These are phyloP conservation scores for Alternaria viburni DNA, from an alignment of 2,329 filamentous ascomycete genomes.

Conservation along the genomic window DNA sequence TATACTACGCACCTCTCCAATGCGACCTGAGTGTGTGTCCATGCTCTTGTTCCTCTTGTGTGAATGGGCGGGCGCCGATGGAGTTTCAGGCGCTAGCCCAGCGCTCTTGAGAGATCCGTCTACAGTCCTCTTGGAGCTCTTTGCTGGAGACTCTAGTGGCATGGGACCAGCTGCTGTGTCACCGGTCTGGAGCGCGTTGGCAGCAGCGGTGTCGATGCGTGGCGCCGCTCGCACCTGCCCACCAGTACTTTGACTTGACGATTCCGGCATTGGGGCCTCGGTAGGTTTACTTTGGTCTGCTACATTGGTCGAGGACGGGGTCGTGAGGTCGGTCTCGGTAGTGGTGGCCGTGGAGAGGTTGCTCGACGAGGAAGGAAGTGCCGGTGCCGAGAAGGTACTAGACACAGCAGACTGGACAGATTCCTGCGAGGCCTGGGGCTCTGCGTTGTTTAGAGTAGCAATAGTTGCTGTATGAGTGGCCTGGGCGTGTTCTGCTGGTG, in stretches of 20 bases:
- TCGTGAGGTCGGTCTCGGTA: conserved; percentile 17
- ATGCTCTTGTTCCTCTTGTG: conserved; percentile 77
- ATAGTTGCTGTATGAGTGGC: conserved; percentile 16
- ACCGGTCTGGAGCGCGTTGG: conserved; percentile 35
- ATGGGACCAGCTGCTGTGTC: conserved; percentile 49
- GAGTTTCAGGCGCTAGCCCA: conserved; percentile 18
- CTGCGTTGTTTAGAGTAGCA: conserved; percentile 14
- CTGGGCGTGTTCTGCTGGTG: conserved; percentile 23
- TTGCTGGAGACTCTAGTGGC: conserved; percentile 49
- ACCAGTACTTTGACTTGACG: conserved; percentile 61
- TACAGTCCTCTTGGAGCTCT: conserved; percentile 75
- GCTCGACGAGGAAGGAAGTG: conserved; percentile 40
- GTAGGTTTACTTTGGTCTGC: conserved; percentile 53
- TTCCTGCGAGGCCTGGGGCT: conserved; percentile 41
- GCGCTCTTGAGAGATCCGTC: conserved; percentile 70
- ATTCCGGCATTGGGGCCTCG: conserved; percentile 22
- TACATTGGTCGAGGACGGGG: conserved; percentile 34
- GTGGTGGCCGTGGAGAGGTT: conserved; percentile 39
- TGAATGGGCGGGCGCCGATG: conserved; percentile 44
- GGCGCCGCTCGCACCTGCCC: conserved; percentile 25
- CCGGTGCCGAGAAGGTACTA: conserved; percentile 42
- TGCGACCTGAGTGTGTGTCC: conserved; percentile 70
- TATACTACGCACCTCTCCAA: conserved; percentile 72
- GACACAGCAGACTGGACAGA: conserved; percentile 42
- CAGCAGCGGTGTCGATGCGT: conserved; percentile 32